Percentiles rank a stretch among this genome's conserved stretches.
phyloP scores from a whole-genome alignment of 805 yeast species.

The Clavispora santaluciae region DNA sequence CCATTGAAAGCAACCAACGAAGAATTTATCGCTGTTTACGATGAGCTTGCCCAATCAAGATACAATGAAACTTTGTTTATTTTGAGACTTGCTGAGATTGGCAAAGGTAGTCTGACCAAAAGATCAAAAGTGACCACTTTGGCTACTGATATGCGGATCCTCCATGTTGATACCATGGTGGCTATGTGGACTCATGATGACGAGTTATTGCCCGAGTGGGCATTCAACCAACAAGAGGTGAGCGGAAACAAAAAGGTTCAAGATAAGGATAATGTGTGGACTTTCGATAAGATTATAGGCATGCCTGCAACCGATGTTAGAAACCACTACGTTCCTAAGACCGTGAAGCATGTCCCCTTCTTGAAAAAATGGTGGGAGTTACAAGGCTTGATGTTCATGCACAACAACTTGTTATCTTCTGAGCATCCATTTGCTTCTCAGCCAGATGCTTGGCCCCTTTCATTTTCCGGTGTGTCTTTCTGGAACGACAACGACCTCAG shows the following conservation, averaged over 20 bases:
- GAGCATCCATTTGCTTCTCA: conserved; percentile 95
- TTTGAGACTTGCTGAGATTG: conserved; percentile 46
- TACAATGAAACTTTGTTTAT: conserved; percentile 77
- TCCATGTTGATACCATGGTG: conserved; percentile 84
- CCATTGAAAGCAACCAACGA: conserved; percentile 90
- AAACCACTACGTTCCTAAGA: conserved; percentile 58
- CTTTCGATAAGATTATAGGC: conserved; percentile 61
- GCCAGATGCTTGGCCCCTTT: conserved; percentile 89
- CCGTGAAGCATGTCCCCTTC: conserved; percentile 62
- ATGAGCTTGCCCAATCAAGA: conserved; percentile 52
- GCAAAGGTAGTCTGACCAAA: conserved; percentile 38
- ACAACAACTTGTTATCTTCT: conserved; percentile 79
- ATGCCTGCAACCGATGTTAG: conserved; percentile 53
- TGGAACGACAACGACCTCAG: conserved; percentile 73
- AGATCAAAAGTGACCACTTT: conserved; percentile 60
- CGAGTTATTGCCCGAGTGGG: conserved; percentile 91
- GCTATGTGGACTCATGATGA: conserved; percentile 93
- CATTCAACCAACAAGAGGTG: conserved; percentile 82
- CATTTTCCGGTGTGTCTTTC: conserved; percentile 88
- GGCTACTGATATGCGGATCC: conserved; percentile 60
- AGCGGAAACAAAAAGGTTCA: conserved; percentile 84
- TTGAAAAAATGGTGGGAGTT: conserved; percentile 84
- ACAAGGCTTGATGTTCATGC: conserved; percentile 84
- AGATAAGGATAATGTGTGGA: conserved; percentile 71
- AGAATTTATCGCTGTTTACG: conserved; percentile 75